Conservation (phyloP, 106 monocot genomes). For the Narthecium ossifragum region DNA sequence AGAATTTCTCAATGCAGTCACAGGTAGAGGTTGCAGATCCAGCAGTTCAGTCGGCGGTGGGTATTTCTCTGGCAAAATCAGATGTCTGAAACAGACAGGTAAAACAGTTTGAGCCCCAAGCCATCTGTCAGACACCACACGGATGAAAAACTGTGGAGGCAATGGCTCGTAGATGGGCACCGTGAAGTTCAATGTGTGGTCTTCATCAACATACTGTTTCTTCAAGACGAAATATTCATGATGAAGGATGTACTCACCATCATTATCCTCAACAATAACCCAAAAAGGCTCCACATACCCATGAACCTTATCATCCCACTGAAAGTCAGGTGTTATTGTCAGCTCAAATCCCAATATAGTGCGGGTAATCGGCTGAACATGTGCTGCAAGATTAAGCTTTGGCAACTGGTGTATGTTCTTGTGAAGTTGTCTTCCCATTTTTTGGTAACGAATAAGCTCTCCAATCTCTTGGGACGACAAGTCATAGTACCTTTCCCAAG, state of each 20-base stretch:
- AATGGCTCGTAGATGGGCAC: slow-evolving; percentile 93
- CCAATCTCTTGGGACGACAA: slow-evolving; percentile 89
- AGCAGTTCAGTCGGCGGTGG: slow-evolving; percentile 91
- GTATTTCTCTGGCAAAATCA: slow-evolving; percentile 95
- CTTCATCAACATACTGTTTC: slow-evolving; percentile 95
- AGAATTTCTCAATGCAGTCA: slow-evolving; percentile 81
- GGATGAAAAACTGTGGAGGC: slow-evolving; percentile 95
- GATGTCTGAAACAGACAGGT: slow-evolving; percentile 85
- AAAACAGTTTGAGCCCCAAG: slow-evolving; percentile 91
- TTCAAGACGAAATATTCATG: slow-evolving; percentile 98
- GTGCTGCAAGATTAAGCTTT: slow-evolving; percentile 84
- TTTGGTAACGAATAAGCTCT: slow-evolving; percentile 84
- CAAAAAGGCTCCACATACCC: slow-evolving; percentile 99
- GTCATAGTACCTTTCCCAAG: slow-evolving; percentile 96
- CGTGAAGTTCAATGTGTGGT: slow-evolving; percentile 88
- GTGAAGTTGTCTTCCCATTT: slow-evolving; percentile 74
- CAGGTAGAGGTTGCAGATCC: slow-evolving; percentile 91
- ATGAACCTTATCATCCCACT: slow-evolving; percentile 92
- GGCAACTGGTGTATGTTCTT: slow-evolving; percentile 86
- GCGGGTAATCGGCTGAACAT: slow-evolving; percentile 95
- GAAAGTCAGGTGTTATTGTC: slow-evolving; percentile 93
- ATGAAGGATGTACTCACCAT: slow-evolving; percentile 89
- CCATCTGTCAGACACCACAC: slow-evolving; percentile 95
- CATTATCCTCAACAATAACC: slow-evolving; percentile 99
- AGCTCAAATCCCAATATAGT: slow-evolving; percentile 86